Evolutionary conservation across 768 basidiomycete species (phyloP).

Genomic region (Chiua virens): DNA sequence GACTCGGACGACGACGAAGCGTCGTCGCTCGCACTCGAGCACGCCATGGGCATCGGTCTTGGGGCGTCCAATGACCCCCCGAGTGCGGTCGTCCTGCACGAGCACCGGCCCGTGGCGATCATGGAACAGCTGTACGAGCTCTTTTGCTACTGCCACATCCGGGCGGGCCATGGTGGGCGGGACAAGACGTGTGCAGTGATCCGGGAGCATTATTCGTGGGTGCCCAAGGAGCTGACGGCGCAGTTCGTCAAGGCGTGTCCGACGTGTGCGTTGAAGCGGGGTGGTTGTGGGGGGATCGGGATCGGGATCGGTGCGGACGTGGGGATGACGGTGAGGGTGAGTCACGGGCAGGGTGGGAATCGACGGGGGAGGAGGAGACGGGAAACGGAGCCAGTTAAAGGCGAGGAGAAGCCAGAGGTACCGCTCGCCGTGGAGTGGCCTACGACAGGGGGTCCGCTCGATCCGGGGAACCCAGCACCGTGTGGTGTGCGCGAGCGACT

Average conservation of each 20-base stretch:
- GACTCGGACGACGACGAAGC: neutral
- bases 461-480: conserved; percentile 18
- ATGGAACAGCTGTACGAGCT: conserved; percentile 79
- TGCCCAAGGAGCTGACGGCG: conserved; percentile 81
- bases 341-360: too few species aligned
- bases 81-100: conserved; percentile 60
- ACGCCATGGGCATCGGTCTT: conserved; percentile 12
- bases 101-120: conserved; percentile 71
- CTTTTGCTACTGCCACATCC: conserved; percentile 69
- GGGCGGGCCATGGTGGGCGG: conserved; percentile 68
- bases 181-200: conserved; percentile 75
- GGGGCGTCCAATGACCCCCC: conserved; percentile 13
- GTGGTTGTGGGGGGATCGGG: conserved; percentile 24
- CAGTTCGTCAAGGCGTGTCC: conserved; percentile 80
- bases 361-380: neutral
- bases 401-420: too few species aligned
- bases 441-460: conserved; percentile 27
- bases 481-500: conserved; percentile 11
- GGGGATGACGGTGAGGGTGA: neutral
- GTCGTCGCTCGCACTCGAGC: conserved; percentile 15
- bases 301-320: neutral
- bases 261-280: conserved; percentile 57
- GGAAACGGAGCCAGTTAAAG: too few species aligned
- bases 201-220: conserved; percentile 72
- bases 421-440: conserved; percentile 15